Evolutionary conservation across 371 early-diverging fungal species (phyloP), one percentile per base, ranked within the genome.

Genomic region (Encephalitozoon hellem): DNA sequence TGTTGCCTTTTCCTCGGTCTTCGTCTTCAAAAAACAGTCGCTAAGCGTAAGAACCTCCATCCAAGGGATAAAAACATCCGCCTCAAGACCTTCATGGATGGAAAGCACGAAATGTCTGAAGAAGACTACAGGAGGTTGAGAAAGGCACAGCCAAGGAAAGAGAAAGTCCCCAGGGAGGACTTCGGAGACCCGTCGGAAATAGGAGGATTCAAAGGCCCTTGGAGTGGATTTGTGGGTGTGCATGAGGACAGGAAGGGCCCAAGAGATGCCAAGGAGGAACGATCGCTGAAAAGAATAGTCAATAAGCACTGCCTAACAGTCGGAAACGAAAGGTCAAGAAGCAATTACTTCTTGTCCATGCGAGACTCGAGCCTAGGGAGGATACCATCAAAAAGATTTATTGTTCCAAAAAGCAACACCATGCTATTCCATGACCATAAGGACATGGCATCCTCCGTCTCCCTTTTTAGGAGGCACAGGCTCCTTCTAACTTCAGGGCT

Each of bases 21-120:
- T 49, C 28, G 54, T 41, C 30, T 69, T 68, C 26, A 76, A 47
- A 38, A 66, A 18, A 45, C 59, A 72, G 43, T 81, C 53, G 11
- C 74, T 78, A 11, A 81, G 64, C 42, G 78, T 81, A 8, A 81
- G 70, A 47, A 81, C 76, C 47, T 81, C 78, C 81, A 81, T 81
- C 53, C 52, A 52, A 39, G 47, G 43, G 47, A 65, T 52, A 43
- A 59, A 59, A 59, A 30, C 28, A 59, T n/a, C 38, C 18, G 34
- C 3, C 3, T 18, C 59, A 59, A 59, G 34, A 59, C 59, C 59
- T 59, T 15, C 59, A 59, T 59, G 59, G 34, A 59, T n/a, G 59
- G 34, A 30, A 6, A 11, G 12, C n/a, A 59, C 2, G 38, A 47
- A 47, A 47, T 47, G 49, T 47, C 59, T 4, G 34, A 59, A 12